A percentile compares a stretch with the other conserved stretches of the same genome.
Evolutionary conservation across 352 stramenopile species (phyloP).

Genomic region (Paralagenidium karlingii): DNA sequence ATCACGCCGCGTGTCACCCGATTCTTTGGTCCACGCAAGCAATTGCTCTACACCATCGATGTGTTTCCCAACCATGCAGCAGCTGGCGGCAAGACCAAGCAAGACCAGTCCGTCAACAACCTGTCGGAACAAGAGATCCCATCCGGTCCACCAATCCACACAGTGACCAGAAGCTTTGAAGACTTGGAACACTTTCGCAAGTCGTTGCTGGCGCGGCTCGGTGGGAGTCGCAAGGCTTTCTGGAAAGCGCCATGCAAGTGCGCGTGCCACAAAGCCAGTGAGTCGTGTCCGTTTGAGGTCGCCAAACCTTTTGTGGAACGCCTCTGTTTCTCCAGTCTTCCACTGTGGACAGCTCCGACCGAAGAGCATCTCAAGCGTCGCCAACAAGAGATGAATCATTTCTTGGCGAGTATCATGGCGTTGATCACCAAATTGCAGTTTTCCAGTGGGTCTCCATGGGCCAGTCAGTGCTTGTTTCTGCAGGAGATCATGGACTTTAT

Average conservation of each 20-base stretch:
- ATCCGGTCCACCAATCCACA: slow-evolving; percentile 57
- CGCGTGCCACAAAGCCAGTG: slow-evolving; percentile 29
- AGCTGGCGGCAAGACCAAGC: slow-evolving; percentile 35
- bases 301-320: slow-evolving; percentile 59
- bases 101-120: too few species aligned
- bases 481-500: slow-evolving; percentile 72
- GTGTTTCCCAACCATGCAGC: slow-evolving; percentile 31
- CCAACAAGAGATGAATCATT: slow-evolving; percentile 74
- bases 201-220: slow-evolving; percentile 50
- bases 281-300: slow-evolving; percentile 57
- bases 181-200: slow-evolving; percentile 68
- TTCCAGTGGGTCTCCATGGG: slow-evolving; percentile 32
- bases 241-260: slow-evolving; percentile 25
- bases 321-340: slow-evolving; percentile 38
- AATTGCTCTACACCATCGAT: slow-evolving; percentile 66
- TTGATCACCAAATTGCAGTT: slow-evolving; percentile 65
- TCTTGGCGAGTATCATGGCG: slow-evolving; percentile 65
- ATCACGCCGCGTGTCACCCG: slow-evolving; percentile 63
- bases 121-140: too few species aligned
- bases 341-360: slow-evolving; percentile 20
- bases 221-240: slow-evolving; percentile 2
- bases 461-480: slow-evolving; percentile 63
- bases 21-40: slow-evolving; percentile 49
- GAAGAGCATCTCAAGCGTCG: slow-evolving; percentile 41
- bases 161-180: slow-evolving; percentile 60